Base-by-base conservation (phyloP, 805 yeast species). In the Teunomyces funiuensis region DNA sequence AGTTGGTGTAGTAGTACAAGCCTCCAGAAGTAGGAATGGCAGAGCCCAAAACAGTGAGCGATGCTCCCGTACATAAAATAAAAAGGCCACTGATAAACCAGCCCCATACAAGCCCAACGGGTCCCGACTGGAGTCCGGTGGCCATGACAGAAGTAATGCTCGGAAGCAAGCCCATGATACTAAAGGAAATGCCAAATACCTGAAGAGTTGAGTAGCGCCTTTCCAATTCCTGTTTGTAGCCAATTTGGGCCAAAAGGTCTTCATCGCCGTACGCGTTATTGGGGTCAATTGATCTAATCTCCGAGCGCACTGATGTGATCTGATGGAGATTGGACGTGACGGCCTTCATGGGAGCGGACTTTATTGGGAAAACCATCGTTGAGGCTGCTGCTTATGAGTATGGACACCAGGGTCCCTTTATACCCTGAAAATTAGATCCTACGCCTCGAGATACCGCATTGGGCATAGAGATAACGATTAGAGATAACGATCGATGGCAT, bases 11-110 rank as follows among this genome's bases (percentile, higher is more conserved):
- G 60, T 76, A 80, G 55, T 82, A 85, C 28, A 84, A 63, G 6
- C 90, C 90, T 41, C 90, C 90, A 15, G 85, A 77, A 1, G 90
- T 83, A 19, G 91, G 90, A 49, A 81, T 75, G 1, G 88, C 76
- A 27, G 83, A 74, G 1, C 84, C 86, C 46, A 82, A 60, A 52
- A 82, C 84, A 5, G 85, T 71, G 80, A 85, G 76, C 13, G 83
- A 69, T 6, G 75, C 47, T 13, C 88, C 88, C n/a, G 80, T 73
- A 7, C 69, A 54, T 41, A 82, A 54, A 42, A 83, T 80, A 50
- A 81, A 78, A 8, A 68, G 44, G 4, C 80, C 73, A 25, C 86
- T 73, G 11, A 79, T 53, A 36, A 80, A 60, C 90, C 91, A 85
- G 36, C 87, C 85, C 90, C 90, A 84, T 2, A 82, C 69, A 42